Evolutionary conservation across 495 filamentous ascomycete species (phyloP).

Genomic region (Xylaria intraflava): DNA sequence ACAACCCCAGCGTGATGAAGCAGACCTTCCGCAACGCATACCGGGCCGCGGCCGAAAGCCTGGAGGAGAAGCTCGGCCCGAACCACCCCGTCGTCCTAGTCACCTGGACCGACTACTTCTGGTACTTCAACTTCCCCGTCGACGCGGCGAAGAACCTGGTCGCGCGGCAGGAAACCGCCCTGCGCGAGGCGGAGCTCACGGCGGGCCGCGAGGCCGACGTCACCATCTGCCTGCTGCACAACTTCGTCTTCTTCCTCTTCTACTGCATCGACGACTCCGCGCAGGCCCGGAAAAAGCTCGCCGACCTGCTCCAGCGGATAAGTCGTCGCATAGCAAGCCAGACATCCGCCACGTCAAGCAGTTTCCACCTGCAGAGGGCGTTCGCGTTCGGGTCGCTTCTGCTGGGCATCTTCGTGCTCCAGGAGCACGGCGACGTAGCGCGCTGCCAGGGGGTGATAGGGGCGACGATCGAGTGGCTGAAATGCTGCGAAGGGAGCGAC

Average conservation of each 20-base stretch:
- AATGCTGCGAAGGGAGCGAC: background rate
- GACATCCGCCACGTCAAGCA: background rate
- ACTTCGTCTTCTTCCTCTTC: background rate
- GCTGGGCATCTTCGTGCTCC: background rate
- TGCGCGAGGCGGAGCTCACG: background rate
- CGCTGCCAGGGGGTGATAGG: background rate
- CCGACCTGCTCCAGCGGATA: background rate
- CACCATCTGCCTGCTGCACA: background rate
- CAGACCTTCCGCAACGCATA: background rate
- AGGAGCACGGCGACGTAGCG: background rate
- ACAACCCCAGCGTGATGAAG: background rate
- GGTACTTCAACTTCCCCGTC: background rate
- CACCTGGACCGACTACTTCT: background rate
- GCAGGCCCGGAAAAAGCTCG: background rate
- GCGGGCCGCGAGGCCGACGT: background rate
- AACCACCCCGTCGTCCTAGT: background rate
- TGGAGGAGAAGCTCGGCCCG: background rate
- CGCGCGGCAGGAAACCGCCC: background rate
- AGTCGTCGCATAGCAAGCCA: background rate
- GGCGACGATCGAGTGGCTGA: background rate
- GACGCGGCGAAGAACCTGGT: background rate
- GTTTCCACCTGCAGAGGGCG: background rate
- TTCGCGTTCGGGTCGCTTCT: background rate
- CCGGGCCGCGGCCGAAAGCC: background rate
- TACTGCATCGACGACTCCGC: background rate